Percentiles rank a stretch among this genome's conserved stretches.
Conservation (phyloP, 148 eudicot genomes). For the Polygonum maritimum region DNA sequence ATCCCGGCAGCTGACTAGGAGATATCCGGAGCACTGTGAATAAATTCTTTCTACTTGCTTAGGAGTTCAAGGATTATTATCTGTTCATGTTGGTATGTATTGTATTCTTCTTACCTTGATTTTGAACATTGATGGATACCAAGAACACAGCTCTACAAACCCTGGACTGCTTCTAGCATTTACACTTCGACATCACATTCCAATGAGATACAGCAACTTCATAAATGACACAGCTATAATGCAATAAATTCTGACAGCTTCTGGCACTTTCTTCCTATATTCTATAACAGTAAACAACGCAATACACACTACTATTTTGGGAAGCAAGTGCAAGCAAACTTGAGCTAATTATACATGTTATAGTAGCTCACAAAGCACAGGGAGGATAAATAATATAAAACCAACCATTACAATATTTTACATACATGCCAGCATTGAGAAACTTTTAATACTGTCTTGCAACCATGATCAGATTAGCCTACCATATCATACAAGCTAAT, state of each 20-base stretch:
- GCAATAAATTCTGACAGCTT: too few species aligned
- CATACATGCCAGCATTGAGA: neutral
- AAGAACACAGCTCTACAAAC: neutral
- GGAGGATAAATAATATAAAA: neutral
- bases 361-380: neutral
- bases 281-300: too few species aligned
- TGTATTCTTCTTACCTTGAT: neutral
- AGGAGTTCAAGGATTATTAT: neutral
- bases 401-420: neutral
- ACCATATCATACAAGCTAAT: constrained; percentile 1
- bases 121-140: neutral
- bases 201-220: too few species aligned
- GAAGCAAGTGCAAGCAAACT: neutral
- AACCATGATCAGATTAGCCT: neutral
- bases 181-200: too few species aligned
- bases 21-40: neutral
- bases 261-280: too few species aligned
- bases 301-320: too few species aligned
- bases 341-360: neutral
- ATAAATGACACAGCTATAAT: too few species aligned
- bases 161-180: neutral
- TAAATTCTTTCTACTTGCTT: neutral
- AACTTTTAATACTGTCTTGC: neutral
- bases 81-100: neutral
- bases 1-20: neutral